These are phyloP conservation scores for Myxozyma kluyveri DNA, from an alignment of 805 yeast genomes.

Conservation along the genomic window DNA sequence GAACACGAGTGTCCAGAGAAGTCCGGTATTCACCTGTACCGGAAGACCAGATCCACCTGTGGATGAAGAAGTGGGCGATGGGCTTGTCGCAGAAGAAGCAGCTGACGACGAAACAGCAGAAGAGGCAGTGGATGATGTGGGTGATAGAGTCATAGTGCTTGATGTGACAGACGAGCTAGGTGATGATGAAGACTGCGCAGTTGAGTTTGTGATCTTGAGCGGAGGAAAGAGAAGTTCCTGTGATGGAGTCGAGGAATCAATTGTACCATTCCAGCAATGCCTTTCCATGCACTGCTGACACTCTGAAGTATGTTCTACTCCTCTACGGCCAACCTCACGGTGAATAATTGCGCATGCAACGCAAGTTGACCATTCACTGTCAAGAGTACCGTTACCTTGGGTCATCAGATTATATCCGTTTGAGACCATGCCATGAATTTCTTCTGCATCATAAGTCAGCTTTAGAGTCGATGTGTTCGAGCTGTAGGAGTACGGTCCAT, in stretches of 20 bases:
- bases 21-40: background rate
- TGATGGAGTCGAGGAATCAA: slow-evolving; percentile 3
- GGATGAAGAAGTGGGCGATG: slow-evolving; percentile 7
- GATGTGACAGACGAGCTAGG: slow-evolving; percentile 1
- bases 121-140: background rate
- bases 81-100: slow-evolving; percentile 4
- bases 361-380: slow-evolving; percentile 67
- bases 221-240: background rate
- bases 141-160: background rate
- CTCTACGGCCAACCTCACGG: slow-evolving; percentile 69
- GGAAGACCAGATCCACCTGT: background rate
- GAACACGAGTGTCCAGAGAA: background rate
- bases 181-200: background rate
- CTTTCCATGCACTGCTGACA: slow-evolving; percentile 67
- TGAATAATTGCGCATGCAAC: slow-evolving; percentile 80
- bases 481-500: slow-evolving; percentile 59
- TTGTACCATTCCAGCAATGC: slow-evolving; percentile 64
- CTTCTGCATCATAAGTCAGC: slow-evolving; percentile 57
- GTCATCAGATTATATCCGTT: slow-evolving; percentile 75
- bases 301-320: slow-evolving; percentile 57
- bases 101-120: slow-evolving; percentile 1
- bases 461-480: slow-evolving; percentile 74
- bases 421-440: slow-evolving; percentile 56
- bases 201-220: background rate
- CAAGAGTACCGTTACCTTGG: slow-evolving; percentile 63